These are phyloP conservation scores for Nicotiana rustica DNA, from an alignment of 305 asterid genomes.

Conservation along the genomic window DNA sequence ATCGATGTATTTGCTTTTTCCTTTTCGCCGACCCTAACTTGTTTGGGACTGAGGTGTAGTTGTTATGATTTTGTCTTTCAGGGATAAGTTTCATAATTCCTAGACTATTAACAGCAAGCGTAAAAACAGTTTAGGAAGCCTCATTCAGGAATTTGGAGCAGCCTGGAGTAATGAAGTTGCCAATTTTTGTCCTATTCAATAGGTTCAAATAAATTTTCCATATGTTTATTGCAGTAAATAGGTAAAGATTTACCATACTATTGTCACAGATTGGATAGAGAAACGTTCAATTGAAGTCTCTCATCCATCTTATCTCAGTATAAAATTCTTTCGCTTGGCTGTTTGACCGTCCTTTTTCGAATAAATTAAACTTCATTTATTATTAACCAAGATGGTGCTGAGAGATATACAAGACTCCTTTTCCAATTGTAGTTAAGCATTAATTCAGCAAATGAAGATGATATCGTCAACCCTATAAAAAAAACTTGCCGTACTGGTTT, in stretches of 20 bases:
- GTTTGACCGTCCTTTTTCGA: background rate
- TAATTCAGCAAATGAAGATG: background rate
- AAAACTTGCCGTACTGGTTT: too few relatives aligned
- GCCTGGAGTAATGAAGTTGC: constrained; percentile 20
- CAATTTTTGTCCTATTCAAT: background rate
- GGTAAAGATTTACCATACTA: constrained; percentile 13
- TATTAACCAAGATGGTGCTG: background rate
- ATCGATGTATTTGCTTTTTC: too few relatives aligned
- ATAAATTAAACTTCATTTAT: background rate
- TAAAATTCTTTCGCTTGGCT: background rate
- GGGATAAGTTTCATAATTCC: background rate
- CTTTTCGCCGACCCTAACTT: too few relatives aligned
- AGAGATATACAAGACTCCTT: background rate
- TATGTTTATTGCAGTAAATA: constrained; percentile 14
- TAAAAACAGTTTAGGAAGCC: background rate
- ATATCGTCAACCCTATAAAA: background rate
- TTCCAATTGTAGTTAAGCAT: background rate
- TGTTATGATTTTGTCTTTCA: background rate
- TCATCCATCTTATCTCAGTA: background rate
- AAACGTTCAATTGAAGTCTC: background rate
- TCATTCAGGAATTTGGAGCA: constrained; percentile 24
- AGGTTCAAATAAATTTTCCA: background rate
- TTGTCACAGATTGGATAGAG: background rate
- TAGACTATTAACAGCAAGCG: background rate
- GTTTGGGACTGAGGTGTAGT: too few relatives aligned